These are phyloP conservation scores for Phyllosticta capitalensis DNA, from an alignment of 2,329 filamentous ascomycete species.

Conservation along the genomic window DNA sequence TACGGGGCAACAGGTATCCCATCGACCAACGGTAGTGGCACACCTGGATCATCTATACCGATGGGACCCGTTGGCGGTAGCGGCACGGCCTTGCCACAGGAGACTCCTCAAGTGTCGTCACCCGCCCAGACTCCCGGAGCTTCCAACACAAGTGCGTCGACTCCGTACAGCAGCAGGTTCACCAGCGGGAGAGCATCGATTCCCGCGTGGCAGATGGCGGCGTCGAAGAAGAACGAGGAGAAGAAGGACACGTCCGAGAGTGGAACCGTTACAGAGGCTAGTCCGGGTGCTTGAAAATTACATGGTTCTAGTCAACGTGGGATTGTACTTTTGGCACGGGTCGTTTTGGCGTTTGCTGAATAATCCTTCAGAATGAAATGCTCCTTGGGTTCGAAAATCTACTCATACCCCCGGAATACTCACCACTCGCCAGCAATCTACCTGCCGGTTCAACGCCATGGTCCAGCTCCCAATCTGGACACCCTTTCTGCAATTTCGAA, in stretches of 20 bases:
- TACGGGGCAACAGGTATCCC: constrained; percentile 14
- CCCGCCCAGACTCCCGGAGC: neutral
- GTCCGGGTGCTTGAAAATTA: constrained; percentile 16
- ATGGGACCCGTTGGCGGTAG: constrained; percentile 12
- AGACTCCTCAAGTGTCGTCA: neutral
- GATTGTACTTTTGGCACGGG: neutral
- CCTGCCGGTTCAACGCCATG: too few relatives aligned
- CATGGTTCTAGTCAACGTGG: neutral
- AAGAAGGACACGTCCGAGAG: constrained; percentile 35
- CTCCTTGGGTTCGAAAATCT: neutral
- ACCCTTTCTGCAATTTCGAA: neutral
- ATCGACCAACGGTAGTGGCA: neutral
- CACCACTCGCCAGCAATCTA: too few relatives aligned
- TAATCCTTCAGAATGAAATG: neutral
- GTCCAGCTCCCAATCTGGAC: neutral
- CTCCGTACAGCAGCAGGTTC: constrained; percentile 22
- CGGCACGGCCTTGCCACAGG: constrained; percentile 14
- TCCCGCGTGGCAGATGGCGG: constrained; percentile 46
- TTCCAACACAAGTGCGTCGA: constrained; percentile 11
- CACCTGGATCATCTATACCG: constrained; percentile 15
- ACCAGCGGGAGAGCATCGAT: constrained; percentile 35
- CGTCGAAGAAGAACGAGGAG: constrained; percentile 35
- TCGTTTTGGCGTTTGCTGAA: neutral
- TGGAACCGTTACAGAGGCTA: constrained; percentile 26
- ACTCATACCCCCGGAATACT: too few relatives aligned